Evolutionary conservation across 2,329 filamentous ascomycete genomes (phyloP), one percentile per base, ranked within the genome.

Genomic region (Verruconis gallopava): DNA sequence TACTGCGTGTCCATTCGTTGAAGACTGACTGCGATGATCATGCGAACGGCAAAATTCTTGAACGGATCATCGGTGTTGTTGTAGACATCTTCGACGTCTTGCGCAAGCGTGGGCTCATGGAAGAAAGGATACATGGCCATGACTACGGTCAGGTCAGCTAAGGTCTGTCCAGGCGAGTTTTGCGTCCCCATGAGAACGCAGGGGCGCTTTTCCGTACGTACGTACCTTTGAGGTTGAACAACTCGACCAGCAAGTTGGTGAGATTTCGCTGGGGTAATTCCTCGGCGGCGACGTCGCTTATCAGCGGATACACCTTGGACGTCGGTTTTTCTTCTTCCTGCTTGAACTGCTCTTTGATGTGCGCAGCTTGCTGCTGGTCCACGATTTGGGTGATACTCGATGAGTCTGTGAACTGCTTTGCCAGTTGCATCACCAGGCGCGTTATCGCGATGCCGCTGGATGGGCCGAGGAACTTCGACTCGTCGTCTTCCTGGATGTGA

Each of bases 381-480:
- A 95, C 84, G 38, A 96, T 78, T 51, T 95, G 86, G 44, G 85
- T 86, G 57, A 96, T 95, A 49, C 81, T 85, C 59, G 86, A 84
- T 4, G 85, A 81, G 53, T 91, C 82, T 19, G 86, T 93, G 54
- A 89, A 93, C 48, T 86, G 81, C 64, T 94, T 96, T 41, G 89
- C 89, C 61, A 94, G 78, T 58, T 95, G 88, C 82, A 98, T 95
- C 9, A 98, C 79, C 50, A 96, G 71, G 21, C 89, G 78, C 11
- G 88, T 93, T 67, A 96, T 93, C 55, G 86, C 85, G 53, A 95
- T 94, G 46, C 89, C 91, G 58, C 89, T 96, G 38, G 88, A 94
- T 2, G 91, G 84, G 0, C 91, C 91, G 2, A 98, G 68, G 57
- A 91, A 96, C 48, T 89, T 83, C 13, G 84, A 79, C 61, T 95